Evolutionary conservation across 371 early-diverging fungal genomes (phyloP), one percentile per base, ranked within the genome.

Genomic region (Lichtheimia ornata): DNA sequence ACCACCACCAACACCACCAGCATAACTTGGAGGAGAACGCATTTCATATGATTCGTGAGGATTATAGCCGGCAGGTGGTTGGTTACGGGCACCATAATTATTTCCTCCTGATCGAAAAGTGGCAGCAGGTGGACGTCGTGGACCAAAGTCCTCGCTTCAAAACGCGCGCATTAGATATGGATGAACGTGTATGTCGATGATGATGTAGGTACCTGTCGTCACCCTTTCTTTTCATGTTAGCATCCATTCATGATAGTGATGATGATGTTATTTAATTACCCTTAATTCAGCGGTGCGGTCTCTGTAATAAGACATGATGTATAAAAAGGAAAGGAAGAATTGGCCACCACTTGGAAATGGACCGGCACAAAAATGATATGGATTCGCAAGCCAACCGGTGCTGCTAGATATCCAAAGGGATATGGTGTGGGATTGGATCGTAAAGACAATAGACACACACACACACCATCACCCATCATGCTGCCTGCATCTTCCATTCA

Each of bases 11-110:
- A 11, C 22, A 22, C 22, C 22, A 22, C 22, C 35, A 9, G 35
- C 35, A 35, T 35, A 35, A 35, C 35, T 35, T 35, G 35, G 35
- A 35, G 35, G 35, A 35, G 35, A 35, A 14, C 44, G 44, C 68
- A 65, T 63, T 63, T 63, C 70, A 58, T 64, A 62, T 1, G 65
- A 30, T 27, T 64, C 61, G 22, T 54, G 52, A 13, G 52, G 12
- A 17, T 42, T 43, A 53, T 61, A 18, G 27, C n/a, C 15, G n/a
- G 45, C 24, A 56, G 14, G 47, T 25, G 15, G 30, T 41, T 25
- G 42, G 15, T 52, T 35, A 42, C 12, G 12, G 7, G 9, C 11
- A 41, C 35, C 35, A 11, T 35, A 35, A 35, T 35, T 35, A 35
- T 35, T 35, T 35, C 35, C 35, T 35, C 11, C 35, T 14, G 50